A percentile compares a stretch with the other conserved stretches of the same genome.
Evolutionary conservation across 116 monocot species (phyloP).

Genomic region (Posidonia oceanica): DNA sequence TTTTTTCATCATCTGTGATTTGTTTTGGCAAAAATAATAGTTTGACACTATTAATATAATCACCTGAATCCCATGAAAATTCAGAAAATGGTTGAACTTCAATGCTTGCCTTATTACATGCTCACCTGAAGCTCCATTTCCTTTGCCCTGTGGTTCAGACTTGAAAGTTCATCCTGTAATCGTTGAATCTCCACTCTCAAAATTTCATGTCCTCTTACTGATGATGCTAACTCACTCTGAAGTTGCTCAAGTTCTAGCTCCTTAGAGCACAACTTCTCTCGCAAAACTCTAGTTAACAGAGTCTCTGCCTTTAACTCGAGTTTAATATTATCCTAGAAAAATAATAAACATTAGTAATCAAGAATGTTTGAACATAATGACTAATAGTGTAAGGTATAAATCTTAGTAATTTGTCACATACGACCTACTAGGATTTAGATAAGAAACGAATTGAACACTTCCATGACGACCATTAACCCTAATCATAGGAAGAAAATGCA

Average conservation of each 20-base stretch:
- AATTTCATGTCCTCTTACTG: constrained; percentile 35
- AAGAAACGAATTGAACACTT: not conserved
- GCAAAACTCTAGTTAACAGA: constrained; percentile 41
- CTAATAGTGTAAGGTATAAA: not conserved
- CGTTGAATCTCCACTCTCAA: constrained; percentile 45
- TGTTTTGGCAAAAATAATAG: not conserved
- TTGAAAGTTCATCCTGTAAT: constrained; percentile 55
- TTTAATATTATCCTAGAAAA: constrained; percentile 39
- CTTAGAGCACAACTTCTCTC: constrained; percentile 54
- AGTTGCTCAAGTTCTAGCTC: constrained; percentile 67
- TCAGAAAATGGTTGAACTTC: not conserved
- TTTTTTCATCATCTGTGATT: constrained; percentile 45
- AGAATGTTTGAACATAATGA: not conserved
- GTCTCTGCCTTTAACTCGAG: constrained; percentile 71
- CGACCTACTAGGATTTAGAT: not conserved
- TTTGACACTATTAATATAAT: not conserved
- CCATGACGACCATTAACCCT: not conserved
- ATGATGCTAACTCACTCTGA: constrained; percentile 50
- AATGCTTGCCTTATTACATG: not conserved
- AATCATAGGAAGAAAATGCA: no score
- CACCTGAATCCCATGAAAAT: not conserved
- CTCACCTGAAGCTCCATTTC: constrained; percentile 69
- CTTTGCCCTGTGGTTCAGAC: constrained; percentile 47
- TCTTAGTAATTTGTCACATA: not conserved
- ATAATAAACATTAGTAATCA: not conserved